These are phyloP conservation scores for Benincasa hispida DNA, from an alignment of 306 rosid species.

Conservation along the genomic window DNA sequence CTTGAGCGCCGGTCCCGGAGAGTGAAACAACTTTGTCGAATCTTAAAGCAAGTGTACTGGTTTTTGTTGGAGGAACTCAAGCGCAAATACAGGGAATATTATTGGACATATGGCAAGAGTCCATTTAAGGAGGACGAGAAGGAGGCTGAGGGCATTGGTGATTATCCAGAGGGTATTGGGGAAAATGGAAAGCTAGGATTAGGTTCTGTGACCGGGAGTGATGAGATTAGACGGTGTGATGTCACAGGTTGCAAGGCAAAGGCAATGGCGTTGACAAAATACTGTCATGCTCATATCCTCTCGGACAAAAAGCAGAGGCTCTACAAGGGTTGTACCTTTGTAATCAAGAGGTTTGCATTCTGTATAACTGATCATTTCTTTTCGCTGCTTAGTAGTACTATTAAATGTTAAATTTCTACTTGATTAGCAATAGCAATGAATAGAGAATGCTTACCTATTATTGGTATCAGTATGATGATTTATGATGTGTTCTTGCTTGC, in stretches of 20 bases:
- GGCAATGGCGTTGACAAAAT: slow-evolving; percentile 58
- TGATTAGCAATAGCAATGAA: neutral
- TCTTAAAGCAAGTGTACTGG: slow-evolving; percentile 39
- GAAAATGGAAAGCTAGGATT: slow-evolving; percentile 18
- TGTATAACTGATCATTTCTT: neutral
- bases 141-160: slow-evolving; percentile 4
- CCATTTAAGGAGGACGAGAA: slow-evolving; percentile 43
- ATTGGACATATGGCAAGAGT: slow-evolving; percentile 60
- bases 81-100: slow-evolving; percentile 37
- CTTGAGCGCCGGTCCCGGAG: slow-evolving; percentile 20
- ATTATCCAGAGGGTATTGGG: slow-evolving; percentile 7
- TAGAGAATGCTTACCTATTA: neutral
- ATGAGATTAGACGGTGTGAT: slow-evolving; percentile 31
- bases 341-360: slow-evolving; percentile 38
- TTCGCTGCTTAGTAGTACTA: neutral
- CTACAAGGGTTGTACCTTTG: slow-evolving; percentile 42
- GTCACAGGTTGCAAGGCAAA: slow-evolving; percentile 33
- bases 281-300: slow-evolving; percentile 53
- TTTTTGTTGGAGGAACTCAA: slow-evolving; percentile 49
- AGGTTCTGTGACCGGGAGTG: slow-evolving; percentile 12
- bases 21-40: slow-evolving; percentile 18
- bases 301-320: slow-evolving; percentile 57
- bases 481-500: neutral
- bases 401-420: neutral
- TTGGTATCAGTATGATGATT: neutral